These are phyloP conservation scores for Gossypium aridum DNA, from an alignment of 441 rosid species.

Conservation along the genomic window DNA sequence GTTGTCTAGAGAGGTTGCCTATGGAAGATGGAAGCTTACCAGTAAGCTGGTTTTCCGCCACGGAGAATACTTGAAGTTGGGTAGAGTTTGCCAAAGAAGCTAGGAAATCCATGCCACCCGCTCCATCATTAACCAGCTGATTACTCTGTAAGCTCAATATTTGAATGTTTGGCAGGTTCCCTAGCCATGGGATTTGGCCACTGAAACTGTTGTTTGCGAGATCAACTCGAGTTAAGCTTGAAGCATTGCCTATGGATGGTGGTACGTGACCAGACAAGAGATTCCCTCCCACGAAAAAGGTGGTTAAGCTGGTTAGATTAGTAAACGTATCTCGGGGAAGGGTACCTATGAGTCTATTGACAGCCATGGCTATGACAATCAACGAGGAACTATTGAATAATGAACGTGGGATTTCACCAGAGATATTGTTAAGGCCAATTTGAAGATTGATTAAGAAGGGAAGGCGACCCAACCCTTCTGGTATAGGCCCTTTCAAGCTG, in stretches of 20 bases:
- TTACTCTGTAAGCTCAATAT: background rate
- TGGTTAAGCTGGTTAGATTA: background rate
- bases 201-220: background rate
- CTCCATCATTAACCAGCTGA: conserved; percentile 5
- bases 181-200: conserved; percentile 1
- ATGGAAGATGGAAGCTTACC: background rate
- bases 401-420: conserved; percentile 9
- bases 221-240: background rate
- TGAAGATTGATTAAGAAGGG: background rate
- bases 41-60: background rate
- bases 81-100: background rate
- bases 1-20: conserved; percentile 8
- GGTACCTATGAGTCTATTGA: conserved; percentile 2
- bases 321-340: background rate
- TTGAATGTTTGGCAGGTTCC: conserved; percentile 9
- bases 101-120: background rate
- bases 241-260: conserved; percentile 6
- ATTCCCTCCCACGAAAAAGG: conserved; percentile 6
- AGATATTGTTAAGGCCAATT: background rate
- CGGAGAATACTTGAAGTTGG: background rate
- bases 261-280: conserved; percentile 8
- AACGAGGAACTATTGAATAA: conserved; percentile 9
- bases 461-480: conserved; percentile 7
- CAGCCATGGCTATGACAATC: background rate
- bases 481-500: background rate